These are phyloP conservation scores for Lipomyces mesembrius DNA, from an alignment of 805 yeast species.

Conservation along the genomic window DNA sequence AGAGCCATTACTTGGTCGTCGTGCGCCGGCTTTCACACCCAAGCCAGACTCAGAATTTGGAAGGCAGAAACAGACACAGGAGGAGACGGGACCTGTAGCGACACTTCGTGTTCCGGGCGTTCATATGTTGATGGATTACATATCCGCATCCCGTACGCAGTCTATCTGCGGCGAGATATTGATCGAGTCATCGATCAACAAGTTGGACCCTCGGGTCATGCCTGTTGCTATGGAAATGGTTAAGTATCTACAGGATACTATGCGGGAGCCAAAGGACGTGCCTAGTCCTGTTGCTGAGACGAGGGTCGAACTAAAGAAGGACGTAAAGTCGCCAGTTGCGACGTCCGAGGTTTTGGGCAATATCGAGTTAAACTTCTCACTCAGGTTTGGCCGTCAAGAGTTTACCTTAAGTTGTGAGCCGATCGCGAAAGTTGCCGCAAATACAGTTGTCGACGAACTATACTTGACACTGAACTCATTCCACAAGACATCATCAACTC, in stretches of 20 bases:
- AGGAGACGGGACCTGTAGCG: conserved; percentile 25
- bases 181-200: conserved; percentile 73
- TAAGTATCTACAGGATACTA: conserved; percentile 54
- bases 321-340: not conserved
- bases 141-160: conserved; percentile 46
- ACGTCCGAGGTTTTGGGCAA: conserved; percentile 51
- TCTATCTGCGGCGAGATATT: conserved; percentile 55
- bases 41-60: conserved; percentile 6
- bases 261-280: conserved; percentile 42
- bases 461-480: conserved; percentile 60
- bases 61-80: not conserved
- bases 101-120: conserved; percentile 38
- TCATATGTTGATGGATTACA: conserved; percentile 28
- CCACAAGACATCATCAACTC: conserved; percentile 42
- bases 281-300: not conserved
- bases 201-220: conserved; percentile 71
- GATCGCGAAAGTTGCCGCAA: conserved; percentile 87
- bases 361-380: conserved; percentile 63
- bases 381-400: conserved; percentile 73
- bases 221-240: conserved; percentile 71
- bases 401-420: conserved; percentile 89
- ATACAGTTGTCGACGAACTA: conserved; percentile 73
- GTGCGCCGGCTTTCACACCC: conserved; percentile 2
- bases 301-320: not conserved
- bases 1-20: conserved; percentile 18